A percentile compares a stretch with the other conserved stretches of the same genome.
phyloP scores from a whole-genome alignment of 1,139 yeast species.

The Pichia sp. region DNA sequence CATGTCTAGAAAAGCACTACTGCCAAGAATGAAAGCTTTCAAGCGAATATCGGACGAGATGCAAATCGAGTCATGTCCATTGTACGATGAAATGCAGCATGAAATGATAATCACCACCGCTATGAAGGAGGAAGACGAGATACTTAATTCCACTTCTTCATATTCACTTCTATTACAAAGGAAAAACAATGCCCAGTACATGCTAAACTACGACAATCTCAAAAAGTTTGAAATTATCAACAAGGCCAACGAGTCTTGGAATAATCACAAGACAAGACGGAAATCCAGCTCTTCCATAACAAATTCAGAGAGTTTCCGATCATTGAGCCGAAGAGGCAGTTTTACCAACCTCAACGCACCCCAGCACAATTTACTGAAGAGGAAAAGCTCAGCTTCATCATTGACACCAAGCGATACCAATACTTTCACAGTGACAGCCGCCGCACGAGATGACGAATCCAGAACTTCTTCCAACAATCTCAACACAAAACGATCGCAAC shows the following conservation, averaged over 20 bases:
- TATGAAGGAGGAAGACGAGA: conserved; percentile 23
- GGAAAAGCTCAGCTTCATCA: conserved; percentile 4
- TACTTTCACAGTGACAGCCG: conserved; percentile 1
- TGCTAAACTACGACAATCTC: conserved; percentile 20
- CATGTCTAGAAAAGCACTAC: conserved; percentile 18
- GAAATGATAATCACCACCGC: conserved; percentile 28
- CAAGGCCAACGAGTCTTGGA: conserved; percentile 29
- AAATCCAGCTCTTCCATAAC: conserved; percentile 11
- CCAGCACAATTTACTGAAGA: background rate
- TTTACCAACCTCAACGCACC: conserved; percentile 4
- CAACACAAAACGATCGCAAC: no score
- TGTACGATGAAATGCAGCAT: conserved; percentile 27
- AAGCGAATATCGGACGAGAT: conserved; percentile 27
- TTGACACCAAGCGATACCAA: conserved; percentile 5
- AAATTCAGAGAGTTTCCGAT: conserved; percentile 8
- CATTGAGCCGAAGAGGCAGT: conserved; percentile 9
- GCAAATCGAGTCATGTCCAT: conserved; percentile 27
- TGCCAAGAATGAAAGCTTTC: conserved; percentile 28
- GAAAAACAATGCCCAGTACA: conserved; percentile 4
- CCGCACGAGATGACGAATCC: no score
- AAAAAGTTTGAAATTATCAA: conserved; percentile 27
- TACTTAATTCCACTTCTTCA: conserved; percentile 5
- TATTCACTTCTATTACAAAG: conserved; percentile 5
- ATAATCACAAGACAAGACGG: conserved; percentile 15
- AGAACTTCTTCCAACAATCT: no score